Percentiles rank a stretch among this genome's conserved stretches.
phyloP scores from a whole-genome alignment of 1,284 basidiomycete genomes.

The Pseudozyma pruni region DNA sequence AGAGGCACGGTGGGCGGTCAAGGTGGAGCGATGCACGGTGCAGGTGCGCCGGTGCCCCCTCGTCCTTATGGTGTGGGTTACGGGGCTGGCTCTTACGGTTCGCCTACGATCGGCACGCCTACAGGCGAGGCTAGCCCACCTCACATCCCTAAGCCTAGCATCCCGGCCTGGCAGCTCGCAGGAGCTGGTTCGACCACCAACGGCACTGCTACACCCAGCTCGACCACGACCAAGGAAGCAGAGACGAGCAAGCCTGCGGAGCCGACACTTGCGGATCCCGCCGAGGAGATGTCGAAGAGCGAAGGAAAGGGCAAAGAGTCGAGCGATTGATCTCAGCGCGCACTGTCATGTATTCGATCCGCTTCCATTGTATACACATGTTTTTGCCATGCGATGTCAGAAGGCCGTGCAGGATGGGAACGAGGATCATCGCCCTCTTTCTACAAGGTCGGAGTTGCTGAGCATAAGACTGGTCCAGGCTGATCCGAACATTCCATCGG shows the following conservation, averaged over 20 bases:
- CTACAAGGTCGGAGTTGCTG: too few relatives aligned
- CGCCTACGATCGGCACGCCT: conserved; percentile 44
- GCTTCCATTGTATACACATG: not conserved
- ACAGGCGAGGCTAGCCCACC: conserved; percentile 49
- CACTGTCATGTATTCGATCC: not conserved
- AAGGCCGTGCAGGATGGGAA: too few relatives aligned
- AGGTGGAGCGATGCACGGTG: conserved; percentile 12
- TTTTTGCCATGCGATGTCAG: too few relatives aligned
- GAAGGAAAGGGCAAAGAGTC: conserved; percentile 29
- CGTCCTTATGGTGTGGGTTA: conserved; percentile 32
- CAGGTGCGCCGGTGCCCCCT: conserved; percentile 17
- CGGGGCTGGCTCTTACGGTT: conserved; percentile 32
- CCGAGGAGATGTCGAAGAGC: conserved; percentile 47
- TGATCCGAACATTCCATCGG: too few relatives aligned
- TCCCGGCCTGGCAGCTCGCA: conserved; percentile 66
- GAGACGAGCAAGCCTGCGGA: conserved; percentile 25
- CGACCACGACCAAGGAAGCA: conserved; percentile 13
- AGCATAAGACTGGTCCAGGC: too few relatives aligned
- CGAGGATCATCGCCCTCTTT: too few relatives aligned
- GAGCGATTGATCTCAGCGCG: conserved; percentile 21
- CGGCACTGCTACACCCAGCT: conserved; percentile 8
- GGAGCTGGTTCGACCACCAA: conserved; percentile 24
- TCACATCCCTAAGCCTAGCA: conserved; percentile 53
- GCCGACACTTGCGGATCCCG: conserved; percentile 29
- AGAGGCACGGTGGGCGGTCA: conserved; percentile 73